Base-by-base conservation (phyloP, 768 basidiomycete species). In the Suillus hirtellus region DNA sequence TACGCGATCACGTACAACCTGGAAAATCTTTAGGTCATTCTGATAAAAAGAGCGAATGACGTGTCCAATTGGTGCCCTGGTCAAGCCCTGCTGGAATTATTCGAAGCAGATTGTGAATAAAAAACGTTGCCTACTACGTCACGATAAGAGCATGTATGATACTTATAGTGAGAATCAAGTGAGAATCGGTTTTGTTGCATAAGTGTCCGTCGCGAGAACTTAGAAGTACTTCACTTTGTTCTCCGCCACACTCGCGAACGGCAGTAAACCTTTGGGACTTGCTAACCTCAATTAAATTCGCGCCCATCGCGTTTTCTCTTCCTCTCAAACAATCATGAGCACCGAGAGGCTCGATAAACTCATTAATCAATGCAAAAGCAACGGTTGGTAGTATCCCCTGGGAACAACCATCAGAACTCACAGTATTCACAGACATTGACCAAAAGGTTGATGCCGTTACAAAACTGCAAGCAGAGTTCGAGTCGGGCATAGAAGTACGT, bases 1-100 rank as follows among this genome's bases (percentile, higher is more conserved):
- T 97, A 67, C 84, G 96, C 43, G 92, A 97, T 76, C 73, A 82
- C 34, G 76, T 97, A 35, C 88, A 94, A 71, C 96, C 96, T 37
- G 89, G 84, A 50, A 86, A 85, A 71, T 88, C 87, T 12, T 77
- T 98, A 9, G 96, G 96, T 1, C 96, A 98, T 74, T 96, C 95
- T 21, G 96, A 97, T 75, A 85, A 78, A 70, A 82, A 81, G 54
- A 67, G 24, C 74, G 42, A 52, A 50, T 37, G 21, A 43, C 42
- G 38, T 11, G 21, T 31, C 27, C 4, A 58, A 54, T 31, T 31
- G 31, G 53, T 12, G 21, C 12, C 21, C 21, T 47, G 12, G 47
- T 47, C 21, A 49, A 49, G 10, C 53, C 12, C 15, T 60, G 50
- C 6, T 50, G 31, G 21, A 44, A 54, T 38, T 24, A n/a, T 37